phyloP scores from a whole-genome alignment of 768 basidiomycete species.

The Glaciozyma antarctica region DNA sequence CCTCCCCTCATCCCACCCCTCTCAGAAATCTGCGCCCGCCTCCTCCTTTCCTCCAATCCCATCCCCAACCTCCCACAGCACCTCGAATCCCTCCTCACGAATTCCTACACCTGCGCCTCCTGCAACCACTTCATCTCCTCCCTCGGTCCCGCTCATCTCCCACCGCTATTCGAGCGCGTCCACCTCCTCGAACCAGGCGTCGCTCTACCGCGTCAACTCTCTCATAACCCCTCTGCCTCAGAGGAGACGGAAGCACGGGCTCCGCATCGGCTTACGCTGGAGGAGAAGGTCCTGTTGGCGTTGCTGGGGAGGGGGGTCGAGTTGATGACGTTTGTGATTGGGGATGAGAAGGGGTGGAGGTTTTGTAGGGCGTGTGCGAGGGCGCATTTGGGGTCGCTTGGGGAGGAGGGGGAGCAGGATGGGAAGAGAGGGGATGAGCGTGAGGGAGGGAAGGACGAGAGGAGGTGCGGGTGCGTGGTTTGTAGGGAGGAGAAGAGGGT shows the following conservation, averaged over 20 bases:
- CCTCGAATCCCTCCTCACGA: not conserved
- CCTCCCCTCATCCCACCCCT: not conserved
- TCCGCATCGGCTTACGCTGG: not conserved
- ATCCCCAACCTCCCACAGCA: not conserved
- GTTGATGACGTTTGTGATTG: not conserved
- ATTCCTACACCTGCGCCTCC: conserved; percentile 11
- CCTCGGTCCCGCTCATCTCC: not conserved
- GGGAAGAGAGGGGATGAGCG: too few species aligned
- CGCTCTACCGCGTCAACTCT: not conserved
- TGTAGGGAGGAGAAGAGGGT: conserved; percentile 1
- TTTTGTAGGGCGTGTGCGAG: not conserved
- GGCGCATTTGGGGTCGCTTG: not conserved
- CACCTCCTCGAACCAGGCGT: not conserved
- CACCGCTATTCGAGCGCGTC: not conserved
- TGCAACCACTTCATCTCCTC: conserved; percentile 5
- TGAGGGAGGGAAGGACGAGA: not conserved
- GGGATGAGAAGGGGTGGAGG: not conserved
- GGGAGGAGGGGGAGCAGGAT: not conserved
- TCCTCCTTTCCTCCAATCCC: not conserved
- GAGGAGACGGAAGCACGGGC: not conserved
- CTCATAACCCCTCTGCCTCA: not conserved
- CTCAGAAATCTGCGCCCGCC: not conserved
- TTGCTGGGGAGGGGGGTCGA: not conserved
- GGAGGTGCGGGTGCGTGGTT: not conserved
- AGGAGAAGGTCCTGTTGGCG: not conserved